Conservation (phyloP, 1,139 yeast species). For the Nakaseomyces kungkrabaensis region DNA sequence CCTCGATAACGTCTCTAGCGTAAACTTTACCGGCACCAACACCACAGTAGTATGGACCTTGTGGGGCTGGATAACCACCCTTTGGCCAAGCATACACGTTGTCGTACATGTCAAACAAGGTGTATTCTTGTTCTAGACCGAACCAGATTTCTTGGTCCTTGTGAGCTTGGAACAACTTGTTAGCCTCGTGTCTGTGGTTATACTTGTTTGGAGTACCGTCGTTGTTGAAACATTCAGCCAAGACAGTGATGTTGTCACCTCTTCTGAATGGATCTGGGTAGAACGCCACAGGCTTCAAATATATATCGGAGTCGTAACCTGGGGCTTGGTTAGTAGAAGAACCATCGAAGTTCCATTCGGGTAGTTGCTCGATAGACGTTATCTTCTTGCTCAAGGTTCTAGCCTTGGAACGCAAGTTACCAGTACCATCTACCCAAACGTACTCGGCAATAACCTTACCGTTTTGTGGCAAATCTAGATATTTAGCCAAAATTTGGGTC, state of each 20-base stretch:
- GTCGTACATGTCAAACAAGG: slow-evolving; percentile 84
- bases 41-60: slow-evolving; percentile 99
- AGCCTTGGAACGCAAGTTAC: slow-evolving; percentile 89
- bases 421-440: slow-evolving; percentile 94
- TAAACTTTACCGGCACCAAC: slow-evolving; percentile 98
- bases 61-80: slow-evolving; percentile 99
- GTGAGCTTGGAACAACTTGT: slow-evolving; percentile 92
- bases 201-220: slow-evolving; percentile 98
- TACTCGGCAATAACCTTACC: slow-evolving; percentile 90
- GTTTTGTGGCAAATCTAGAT: slow-evolving; percentile 72
- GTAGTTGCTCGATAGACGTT: slow-evolving; percentile 69
- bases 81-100: slow-evolving; percentile 97
- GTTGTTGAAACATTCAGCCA: slow-evolving; percentile 95
- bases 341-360: slow-evolving; percentile 99
- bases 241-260: slow-evolving; percentile 91
- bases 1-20: slow-evolving; percentile 97
- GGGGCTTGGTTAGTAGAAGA: slow-evolving; percentile 98
- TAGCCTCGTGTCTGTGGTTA: slow-evolving; percentile 97
- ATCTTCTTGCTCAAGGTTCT: slow-evolving; percentile 70
- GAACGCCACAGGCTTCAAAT: slow-evolving; percentile 85
- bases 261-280: slow-evolving; percentile 96
- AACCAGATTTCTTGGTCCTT: slow-evolving; percentile 83
- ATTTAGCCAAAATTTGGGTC: slow-evolving; percentile 70
- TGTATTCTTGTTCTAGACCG: slow-evolving; percentile 98
- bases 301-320: slow-evolving; percentile 92